phyloP scores from a whole-genome alignment of 257 asterid genomes.

The Ophiorrhiza pumila region DNA sequence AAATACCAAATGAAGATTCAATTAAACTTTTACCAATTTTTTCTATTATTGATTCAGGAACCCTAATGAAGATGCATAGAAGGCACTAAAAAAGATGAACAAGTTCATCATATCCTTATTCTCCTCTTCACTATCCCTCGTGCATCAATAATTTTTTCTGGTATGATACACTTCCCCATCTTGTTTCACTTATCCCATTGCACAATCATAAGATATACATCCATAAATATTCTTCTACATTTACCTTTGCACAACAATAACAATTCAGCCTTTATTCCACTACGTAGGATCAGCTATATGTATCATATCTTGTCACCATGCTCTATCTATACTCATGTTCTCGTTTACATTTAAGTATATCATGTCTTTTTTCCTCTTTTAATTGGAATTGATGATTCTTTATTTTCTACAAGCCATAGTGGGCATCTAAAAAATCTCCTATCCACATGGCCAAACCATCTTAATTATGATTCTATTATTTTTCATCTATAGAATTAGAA shows the following conservation, averaged over 20 bases:
- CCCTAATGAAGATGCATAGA: background rate
- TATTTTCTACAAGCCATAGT: too few relatives aligned
- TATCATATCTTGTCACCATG: too few relatives aligned
- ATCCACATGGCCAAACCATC: too few relatives aligned
- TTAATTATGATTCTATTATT: too few relatives aligned
- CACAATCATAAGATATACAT: background rate
- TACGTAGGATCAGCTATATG: too few relatives aligned
- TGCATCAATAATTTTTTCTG: background rate
- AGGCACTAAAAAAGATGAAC: background rate
- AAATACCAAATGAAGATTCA: background rate
- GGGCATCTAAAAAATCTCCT: too few relatives aligned
- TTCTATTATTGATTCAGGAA: background rate
- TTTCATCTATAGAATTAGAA: too few relatives aligned
- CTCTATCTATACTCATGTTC: too few relatives aligned
- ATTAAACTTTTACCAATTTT: background rate
- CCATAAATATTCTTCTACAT: background rate
- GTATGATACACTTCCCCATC: background rate
- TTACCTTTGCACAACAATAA: background rate
- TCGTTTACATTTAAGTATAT: too few relatives aligned
- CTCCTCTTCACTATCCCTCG: background rate
- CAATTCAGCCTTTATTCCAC: too few relatives aligned
- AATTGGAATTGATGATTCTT: too few relatives aligned
- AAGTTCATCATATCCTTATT: background rate
- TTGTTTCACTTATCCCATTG: background rate
- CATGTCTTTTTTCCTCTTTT: too few relatives aligned